These are phyloP conservation scores for Annulohypoxylon moriforme DNA, from an alignment of 495 filamentous ascomycete species.

Conservation along the genomic window DNA sequence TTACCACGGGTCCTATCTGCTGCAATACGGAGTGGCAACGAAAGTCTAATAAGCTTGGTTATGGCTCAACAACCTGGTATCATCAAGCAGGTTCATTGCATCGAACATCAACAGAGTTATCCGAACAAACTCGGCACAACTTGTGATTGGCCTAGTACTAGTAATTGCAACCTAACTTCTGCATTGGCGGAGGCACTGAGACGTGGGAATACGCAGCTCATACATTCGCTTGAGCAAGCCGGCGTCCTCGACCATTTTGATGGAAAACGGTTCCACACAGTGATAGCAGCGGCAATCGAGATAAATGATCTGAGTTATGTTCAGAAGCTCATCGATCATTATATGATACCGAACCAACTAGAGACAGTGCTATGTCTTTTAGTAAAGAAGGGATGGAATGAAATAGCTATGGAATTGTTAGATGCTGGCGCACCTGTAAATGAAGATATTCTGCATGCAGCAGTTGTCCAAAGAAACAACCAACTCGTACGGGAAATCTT, in stretches of 20 bases:
- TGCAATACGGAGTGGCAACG: neutral
- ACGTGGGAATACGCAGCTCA: neutral
- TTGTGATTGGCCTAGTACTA: too few relatives aligned
- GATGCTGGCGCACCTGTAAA: neutral
- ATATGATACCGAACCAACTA: neutral
- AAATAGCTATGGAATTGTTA: neutral
- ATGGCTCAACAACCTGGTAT: neutral
- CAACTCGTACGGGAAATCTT: neutral
- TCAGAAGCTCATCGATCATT: neutral
- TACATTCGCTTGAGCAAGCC: neutral
- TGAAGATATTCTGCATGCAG: neutral
- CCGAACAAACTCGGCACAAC: too few relatives aligned
- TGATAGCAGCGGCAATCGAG: neutral
- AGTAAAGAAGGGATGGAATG: neutral
- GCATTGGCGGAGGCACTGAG: neutral
- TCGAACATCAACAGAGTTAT: too few relatives aligned
- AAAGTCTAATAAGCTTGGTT: neutral
- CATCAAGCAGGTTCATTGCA: neutral
- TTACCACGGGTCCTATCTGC: neutral
- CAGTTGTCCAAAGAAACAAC: neutral
- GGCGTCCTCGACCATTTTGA: neutral
- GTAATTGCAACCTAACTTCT: neutral
- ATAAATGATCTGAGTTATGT: neutral
- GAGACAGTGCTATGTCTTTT: neutral
- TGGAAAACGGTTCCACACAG: neutral